Percentiles rank a stretch among this genome's conserved stretches.
phyloP scores from a whole-genome alignment of 768 basidiomycete species.

The Boletus reticuloceps region DNA sequence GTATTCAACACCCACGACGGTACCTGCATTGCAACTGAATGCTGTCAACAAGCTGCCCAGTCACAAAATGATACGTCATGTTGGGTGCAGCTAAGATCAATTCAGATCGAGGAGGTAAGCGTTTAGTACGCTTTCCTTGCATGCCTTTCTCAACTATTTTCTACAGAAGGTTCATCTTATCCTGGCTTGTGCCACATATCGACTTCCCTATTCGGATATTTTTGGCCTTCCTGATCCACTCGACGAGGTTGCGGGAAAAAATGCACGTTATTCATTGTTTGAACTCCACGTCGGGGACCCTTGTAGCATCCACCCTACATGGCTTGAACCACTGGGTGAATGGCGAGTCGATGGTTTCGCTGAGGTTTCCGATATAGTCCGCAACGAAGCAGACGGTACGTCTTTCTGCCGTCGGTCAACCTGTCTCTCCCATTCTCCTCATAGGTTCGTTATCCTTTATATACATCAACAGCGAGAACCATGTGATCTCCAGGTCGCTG shows the following conservation, averaged over 20 bases:
- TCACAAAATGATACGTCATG: slow-evolving; percentile 9
- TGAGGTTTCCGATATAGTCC: slow-evolving; percentile 43
- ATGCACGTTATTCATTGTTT: slow-evolving; percentile 22
- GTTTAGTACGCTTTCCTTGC: not conserved
- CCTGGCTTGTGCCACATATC: slow-evolving; percentile 43
- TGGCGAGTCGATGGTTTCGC: slow-evolving; percentile 53
- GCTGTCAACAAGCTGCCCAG: slow-evolving; percentile 9
- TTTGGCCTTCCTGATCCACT: slow-evolving; percentile 22
- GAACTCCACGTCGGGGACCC: slow-evolving; percentile 25
- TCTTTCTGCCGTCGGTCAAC: slow-evolving; percentile 1
- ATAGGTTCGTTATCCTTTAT: slow-evolving; percentile 29
- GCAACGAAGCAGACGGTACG: slow-evolving; percentile 47
- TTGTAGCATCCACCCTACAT: slow-evolving; percentile 15
- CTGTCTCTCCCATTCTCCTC: slow-evolving; percentile 12
- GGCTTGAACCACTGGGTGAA: slow-evolving; percentile 48
- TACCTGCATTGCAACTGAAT: slow-evolving; percentile 28
- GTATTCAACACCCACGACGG: slow-evolving; percentile 56
- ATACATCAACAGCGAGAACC: slow-evolving; percentile 41
- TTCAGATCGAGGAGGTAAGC: slow-evolving; percentile 22
- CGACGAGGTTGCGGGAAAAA: slow-evolving; percentile 2
- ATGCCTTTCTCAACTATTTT: not conserved
- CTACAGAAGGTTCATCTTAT: slow-evolving; percentile 32
- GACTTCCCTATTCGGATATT: slow-evolving; percentile 14
- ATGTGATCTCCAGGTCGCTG: slow-evolving; percentile 44
- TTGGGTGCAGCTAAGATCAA: slow-evolving; percentile 22